Evolutionary conservation across 129 eudicot genomes (phyloP).

Genomic region (Pittosporum tobira): DNA sequence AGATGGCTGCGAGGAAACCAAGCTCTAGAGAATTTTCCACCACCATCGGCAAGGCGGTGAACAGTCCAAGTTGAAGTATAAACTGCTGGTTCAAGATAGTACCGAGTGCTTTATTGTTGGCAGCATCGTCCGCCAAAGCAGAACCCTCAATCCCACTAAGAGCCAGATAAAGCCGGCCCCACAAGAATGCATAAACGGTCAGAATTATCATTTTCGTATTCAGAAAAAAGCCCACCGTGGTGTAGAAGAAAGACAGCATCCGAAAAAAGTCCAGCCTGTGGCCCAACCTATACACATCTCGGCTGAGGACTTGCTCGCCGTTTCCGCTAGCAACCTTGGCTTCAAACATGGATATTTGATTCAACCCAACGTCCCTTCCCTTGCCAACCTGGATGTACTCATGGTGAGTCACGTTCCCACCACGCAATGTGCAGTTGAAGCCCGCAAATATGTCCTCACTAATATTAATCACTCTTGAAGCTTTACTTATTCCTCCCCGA

Average conservation of each 20-base stretch:
- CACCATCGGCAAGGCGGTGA: conserved; percentile 91
- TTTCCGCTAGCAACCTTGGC: conserved; percentile 96
- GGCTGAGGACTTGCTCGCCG: conserved; percentile 91
- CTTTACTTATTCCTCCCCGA: conserved; percentile 93
- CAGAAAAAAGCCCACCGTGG: conserved; percentile 83
- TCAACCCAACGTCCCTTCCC: conserved; percentile 94
- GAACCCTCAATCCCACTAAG: conserved; percentile 77
- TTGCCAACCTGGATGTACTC: conserved; percentile 94
- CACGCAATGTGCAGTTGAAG: conserved; percentile 88
- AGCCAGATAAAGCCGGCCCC: conserved; percentile 91
- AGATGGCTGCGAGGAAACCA: conserved; percentile 74
- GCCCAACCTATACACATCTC: conserved; percentile 92
- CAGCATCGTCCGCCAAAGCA: conserved; percentile 25
- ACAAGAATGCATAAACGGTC: conserved; percentile 80
- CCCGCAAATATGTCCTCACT: conserved; percentile 98
- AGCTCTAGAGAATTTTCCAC: conserved; percentile 83
- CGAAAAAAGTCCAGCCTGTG: conserved; percentile 90
- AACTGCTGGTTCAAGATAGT: conserved; percentile 86
- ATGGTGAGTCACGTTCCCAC: conserved; percentile 91
- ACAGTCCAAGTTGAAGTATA: conserved; percentile 75
- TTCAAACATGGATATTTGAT: conserved; percentile 93
- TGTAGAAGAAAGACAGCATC: conserved; percentile 93
- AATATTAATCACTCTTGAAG: conserved; percentile 83
- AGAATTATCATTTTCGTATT: conserved; percentile 82
- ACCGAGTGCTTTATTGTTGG: conserved; percentile 66